phyloP scores from a whole-genome alignment of 2,329 filamentous ascomycete genomes.

The Fusarium sublunatum region DNA sequence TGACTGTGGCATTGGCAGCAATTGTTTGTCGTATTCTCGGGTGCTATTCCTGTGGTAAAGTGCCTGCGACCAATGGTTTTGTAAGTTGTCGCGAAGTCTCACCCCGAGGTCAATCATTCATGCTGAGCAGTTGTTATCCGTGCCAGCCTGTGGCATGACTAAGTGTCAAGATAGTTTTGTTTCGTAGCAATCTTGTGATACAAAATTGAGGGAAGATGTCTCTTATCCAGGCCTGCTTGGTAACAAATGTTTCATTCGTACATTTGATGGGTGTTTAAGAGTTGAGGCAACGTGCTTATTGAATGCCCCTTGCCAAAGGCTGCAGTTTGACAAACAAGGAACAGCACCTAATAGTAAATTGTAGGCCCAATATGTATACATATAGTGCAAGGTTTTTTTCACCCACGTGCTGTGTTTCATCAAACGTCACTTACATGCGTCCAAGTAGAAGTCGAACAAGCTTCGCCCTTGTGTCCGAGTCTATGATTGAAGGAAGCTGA shows the following conservation, averaged over 20 bases:
- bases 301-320: slow-evolving; percentile 4
- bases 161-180: neutral
- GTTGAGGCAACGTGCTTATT: neutral
- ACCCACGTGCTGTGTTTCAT: slow-evolving; percentile 11
- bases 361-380: slow-evolving; percentile 8
- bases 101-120: neutral
- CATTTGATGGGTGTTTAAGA: slow-evolving; percentile 9
- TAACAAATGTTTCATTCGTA: neutral
- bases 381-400: neutral
- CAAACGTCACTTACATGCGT: slow-evolving; percentile 3
- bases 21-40: neutral
- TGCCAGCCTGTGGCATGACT: neutral
- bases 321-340: neutral
- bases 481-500: no score
- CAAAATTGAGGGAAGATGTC: neutral
- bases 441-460: slow-evolving; percentile 5
- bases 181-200: neutral
- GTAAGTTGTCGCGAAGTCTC: neutral
- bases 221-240: neutral
- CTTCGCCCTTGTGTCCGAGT: neutral
- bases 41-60: neutral
- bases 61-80: neutral
- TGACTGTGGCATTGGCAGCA: slow-evolving; percentile 9
- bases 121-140: neutral
- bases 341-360: slow-evolving; percentile 19